These are phyloP conservation scores for Mycena latifolia DNA, from an alignment of 768 basidiomycete genomes.

Conservation along the genomic window DNA sequence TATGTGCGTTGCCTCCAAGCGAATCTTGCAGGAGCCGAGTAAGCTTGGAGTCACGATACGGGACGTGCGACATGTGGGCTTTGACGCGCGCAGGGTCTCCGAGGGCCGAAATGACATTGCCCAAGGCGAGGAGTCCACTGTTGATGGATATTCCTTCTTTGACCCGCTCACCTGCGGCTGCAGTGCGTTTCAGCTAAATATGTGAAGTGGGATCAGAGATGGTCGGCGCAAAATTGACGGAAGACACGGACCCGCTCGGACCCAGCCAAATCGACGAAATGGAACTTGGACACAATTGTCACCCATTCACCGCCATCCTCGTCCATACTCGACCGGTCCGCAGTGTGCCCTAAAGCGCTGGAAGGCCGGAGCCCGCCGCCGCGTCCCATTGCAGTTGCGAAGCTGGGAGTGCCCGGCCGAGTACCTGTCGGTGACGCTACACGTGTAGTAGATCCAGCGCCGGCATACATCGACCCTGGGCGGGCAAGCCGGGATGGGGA, in stretches of 20 bases:
- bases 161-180: slow-evolving; percentile 95
- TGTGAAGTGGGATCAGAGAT: slow-evolving; percentile 32
- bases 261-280: slow-evolving; percentile 98
- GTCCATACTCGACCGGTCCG: slow-evolving; percentile 64
- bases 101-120: slow-evolving; percentile 98
- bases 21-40: slow-evolving; percentile 97
- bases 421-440: slow-evolving; percentile 86
- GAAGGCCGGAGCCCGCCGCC: slow-evolving; percentile 77
- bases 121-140: slow-evolving; percentile 93
- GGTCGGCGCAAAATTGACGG: background rate
- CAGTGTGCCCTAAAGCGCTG: slow-evolving; percentile 82
- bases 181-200: slow-evolving; percentile 90
- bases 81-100: slow-evolving; percentile 93
- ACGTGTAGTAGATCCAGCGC: slow-evolving; percentile 54
- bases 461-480: slow-evolving; percentile 82
- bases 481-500: slow-evolving; percentile 84
- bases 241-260: slow-evolving; percentile 83
- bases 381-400: slow-evolving; percentile 79
- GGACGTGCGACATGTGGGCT: slow-evolving; percentile 89
- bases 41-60: slow-evolving; percentile 98
- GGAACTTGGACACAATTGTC: slow-evolving; percentile 94
- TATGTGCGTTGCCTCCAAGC: slow-evolving; percentile 96
- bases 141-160: slow-evolving; percentile 99
- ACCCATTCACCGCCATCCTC: slow-evolving; percentile 87
- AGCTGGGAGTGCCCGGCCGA: slow-evolving; percentile 84